Evolutionary conservation across 306 rosid genomes (phyloP), one percentile per base, ranked within the genome.

Genomic region (Sechiopsis laciniata): DNA sequence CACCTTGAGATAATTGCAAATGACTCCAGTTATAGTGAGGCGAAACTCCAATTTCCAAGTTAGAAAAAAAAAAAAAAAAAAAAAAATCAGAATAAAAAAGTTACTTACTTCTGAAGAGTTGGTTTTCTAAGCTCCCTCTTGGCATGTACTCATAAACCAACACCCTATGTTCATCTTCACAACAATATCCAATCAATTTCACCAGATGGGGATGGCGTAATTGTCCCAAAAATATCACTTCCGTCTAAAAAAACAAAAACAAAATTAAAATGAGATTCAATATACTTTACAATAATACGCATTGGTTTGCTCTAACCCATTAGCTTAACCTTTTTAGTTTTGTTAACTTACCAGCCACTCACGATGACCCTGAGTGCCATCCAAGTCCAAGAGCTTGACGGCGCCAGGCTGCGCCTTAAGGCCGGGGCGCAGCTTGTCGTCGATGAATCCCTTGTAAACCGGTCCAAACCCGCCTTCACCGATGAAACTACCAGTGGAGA

Each of bases 391-490:
- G 61, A 86, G 90, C 87, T 95, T 95, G 8, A 95, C 96, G 14
- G 99, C 99, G 3, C 91, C 99, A 2, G 99, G 88, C 74, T 91
- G 99, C 68, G 99, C 88, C 80, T 83, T 76, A 40, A 95, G 83
- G 46, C 92, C 90, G 13, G 80, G 82, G 54, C 96, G 81, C 22
- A 95, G 74, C 85, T 88, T 95, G 61, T 95, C 99, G 66, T 91
- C 99, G 70, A 95, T 77, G 85, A 95, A 95, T 0, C 97, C 99
- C 63, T 95, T 95, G 16, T 95, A 94, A 5, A 95, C 99, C 0
- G 99, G 97, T 3, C 99, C 99, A 32, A 95, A 95, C n/a, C 99
- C 99, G 10, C 99, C 99, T 84, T 91, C 99, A 0, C 99, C 99
- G 0, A 95, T 76, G 68, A 89, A 87, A 62, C 87, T 95, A 55